Base-by-base conservation (phyloP, 2,329 filamentous ascomycete species). In the Xylariales sp. region DNA sequence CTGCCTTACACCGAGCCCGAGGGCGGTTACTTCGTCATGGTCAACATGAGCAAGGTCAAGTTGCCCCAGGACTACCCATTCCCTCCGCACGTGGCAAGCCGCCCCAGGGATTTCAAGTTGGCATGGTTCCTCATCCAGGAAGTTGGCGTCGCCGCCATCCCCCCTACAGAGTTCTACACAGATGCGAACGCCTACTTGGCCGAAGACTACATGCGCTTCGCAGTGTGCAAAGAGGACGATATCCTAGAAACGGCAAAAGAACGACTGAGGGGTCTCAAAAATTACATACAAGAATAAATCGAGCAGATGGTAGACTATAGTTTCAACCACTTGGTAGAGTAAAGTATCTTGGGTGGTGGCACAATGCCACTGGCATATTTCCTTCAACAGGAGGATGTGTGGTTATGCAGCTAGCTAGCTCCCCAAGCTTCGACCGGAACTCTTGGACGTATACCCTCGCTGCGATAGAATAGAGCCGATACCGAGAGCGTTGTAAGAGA, bases 61-160 rank as follows among this genome's bases (percentile, higher is more conserved):
- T 60, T 98, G 5, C 93, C 93, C 0, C 74, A 74, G 5, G 81
- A 82, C 57, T 98, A 97, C 61, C 77, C 83, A 0, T 97, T 97
- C 70, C 93, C 93, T 19, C 72, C 83, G 2, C 88, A 96, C 57
- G 91, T 98, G 24, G 87, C 85, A 12, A 81, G 74, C 54, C 78
- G 93, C 2, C 88, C 93, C 17, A 75, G 93, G 20, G 93, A 98
- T 61, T 98, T 97, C 67, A 88, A 95, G 71, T 76, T 98, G 32
- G 80, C 82, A 24, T 98, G 91, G 91, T 97, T 97, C 67, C 66
- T 96, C 52, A 98, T 98, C 63, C 90, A 90, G 60, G 91, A 98
- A 68, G 72, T 98, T 15, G 93, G 93, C 8, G 88, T 98, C 19
- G 93, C 93, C 3, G 90, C 91, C 7, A 96, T 98, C 45, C 93